These are phyloP conservation scores for Ustilago sp. DNA, from an alignment of 1,284 basidiomycete genomes.

Conservation along the genomic window DNA sequence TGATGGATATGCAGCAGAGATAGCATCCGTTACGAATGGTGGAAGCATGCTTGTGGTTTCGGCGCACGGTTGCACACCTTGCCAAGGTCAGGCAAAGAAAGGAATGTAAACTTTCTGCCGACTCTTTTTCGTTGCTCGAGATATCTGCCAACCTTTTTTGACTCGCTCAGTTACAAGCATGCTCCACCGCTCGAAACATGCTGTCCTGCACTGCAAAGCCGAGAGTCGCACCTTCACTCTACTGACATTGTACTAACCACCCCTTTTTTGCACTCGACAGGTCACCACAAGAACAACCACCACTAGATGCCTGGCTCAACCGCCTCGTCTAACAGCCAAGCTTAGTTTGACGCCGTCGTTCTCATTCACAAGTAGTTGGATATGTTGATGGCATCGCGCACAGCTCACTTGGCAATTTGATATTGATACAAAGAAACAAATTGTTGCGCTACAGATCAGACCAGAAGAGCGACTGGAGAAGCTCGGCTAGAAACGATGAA, in stretches of 20 bases:
- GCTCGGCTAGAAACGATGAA: background rate
- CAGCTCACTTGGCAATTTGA: slow-evolving; percentile 8
- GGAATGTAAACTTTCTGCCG: background rate
- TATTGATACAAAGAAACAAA: slow-evolving; percentile 7
- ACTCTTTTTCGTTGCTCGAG: background rate
- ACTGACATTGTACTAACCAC: slow-evolving; percentile 1
- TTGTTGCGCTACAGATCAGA: background rate
- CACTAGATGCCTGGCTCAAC: slow-evolving; percentile 34
- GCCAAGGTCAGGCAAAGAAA: background rate
- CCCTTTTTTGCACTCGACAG: slow-evolving; percentile 18
- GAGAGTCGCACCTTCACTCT: background rate
- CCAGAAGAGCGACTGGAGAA: background rate
- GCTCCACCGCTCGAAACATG: background rate
- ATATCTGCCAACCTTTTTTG: background rate
- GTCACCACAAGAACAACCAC: slow-evolving; percentile 61
- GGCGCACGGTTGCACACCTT: background rate
- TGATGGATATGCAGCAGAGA: background rate
- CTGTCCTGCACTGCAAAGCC: background rate
- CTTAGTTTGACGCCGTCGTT: background rate
- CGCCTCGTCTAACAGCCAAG: background rate
- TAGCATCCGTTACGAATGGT: background rate
- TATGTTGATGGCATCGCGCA: slow-evolving; percentile 3
- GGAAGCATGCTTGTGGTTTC: background rate
- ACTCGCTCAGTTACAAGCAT: background rate
- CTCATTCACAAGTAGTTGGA: background rate